phyloP scores from a whole-genome alignment of 257 asterid genomes.

The Phtheirospermum japonicum region DNA sequence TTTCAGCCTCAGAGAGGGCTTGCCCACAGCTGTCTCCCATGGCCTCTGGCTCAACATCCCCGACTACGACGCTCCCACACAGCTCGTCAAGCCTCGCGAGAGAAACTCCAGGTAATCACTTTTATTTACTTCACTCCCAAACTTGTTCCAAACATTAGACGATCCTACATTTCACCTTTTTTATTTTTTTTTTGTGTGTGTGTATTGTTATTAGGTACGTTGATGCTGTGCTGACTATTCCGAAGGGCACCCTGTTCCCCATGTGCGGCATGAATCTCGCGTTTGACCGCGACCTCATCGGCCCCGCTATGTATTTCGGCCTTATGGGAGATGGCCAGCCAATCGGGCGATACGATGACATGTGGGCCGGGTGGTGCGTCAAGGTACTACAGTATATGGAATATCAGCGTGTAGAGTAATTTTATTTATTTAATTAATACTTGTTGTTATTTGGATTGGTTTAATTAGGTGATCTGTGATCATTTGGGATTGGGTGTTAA shows the following conservation, averaged over 20 bases:
- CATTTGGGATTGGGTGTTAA: constrained; percentile 35
- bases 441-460: too few species aligned
- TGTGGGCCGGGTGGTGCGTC: constrained; percentile 1
- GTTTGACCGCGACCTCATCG: constrained; percentile 85
- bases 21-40: constrained; percentile 82
- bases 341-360: background rate
- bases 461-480: constrained; percentile 30
- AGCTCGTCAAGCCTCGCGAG: constrained; percentile 90
- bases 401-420: too few species aligned
- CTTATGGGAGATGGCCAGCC: constrained; percentile 97
- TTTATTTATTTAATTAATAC: too few species aligned
- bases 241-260: constrained; percentile 88
- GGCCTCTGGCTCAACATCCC: constrained; percentile 96
- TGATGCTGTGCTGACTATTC: constrained; percentile 85
- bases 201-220: constrained; percentile 61
- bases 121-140: too few species aligned
- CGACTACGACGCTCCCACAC: constrained; percentile 97
- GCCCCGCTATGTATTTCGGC: constrained; percentile 92
- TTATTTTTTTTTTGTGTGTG: too few species aligned
- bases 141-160: too few species aligned
- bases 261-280: constrained; percentile 96
- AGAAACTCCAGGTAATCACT: constrained; percentile 75
- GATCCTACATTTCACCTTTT: too few species aligned
- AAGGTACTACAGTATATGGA: background rate
- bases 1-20: constrained; percentile 87